Conservation (phyloP, 345 rosid species). For the Trapa bicornis region DNA sequence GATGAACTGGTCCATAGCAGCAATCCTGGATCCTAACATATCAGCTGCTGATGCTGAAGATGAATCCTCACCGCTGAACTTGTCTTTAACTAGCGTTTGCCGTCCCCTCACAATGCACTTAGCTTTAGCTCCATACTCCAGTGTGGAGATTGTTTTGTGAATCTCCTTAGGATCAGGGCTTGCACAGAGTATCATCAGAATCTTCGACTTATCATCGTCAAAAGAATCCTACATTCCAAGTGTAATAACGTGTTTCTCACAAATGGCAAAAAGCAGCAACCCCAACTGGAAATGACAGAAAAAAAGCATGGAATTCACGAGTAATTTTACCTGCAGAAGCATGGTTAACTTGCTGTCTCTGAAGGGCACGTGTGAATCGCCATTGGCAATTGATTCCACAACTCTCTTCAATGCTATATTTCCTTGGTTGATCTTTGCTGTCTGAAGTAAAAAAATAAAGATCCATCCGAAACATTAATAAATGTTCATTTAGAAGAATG, state of each 20-base stretch:
- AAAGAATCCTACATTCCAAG: constrained; percentile 67
- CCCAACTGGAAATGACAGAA: not conserved
- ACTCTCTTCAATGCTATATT: constrained; percentile 90
- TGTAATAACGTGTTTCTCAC: not conserved
- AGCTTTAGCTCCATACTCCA: constrained; percentile 97
- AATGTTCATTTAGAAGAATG: not conserved
- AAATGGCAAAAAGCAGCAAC: not conserved
- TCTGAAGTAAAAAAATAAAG: constrained; percentile 34
- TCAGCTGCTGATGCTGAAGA: constrained; percentile 25
- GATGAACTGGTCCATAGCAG: constrained; percentile 89
- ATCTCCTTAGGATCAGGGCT: constrained; percentile 93
- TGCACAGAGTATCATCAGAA: constrained; percentile 88
- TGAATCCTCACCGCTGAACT: constrained; percentile 47
- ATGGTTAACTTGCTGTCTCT: constrained; percentile 95
- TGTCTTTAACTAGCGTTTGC: constrained; percentile 62
- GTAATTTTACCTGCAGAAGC: constrained; percentile 64
- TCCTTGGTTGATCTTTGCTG: constrained; percentile 94
- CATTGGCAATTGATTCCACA: constrained; percentile 96
- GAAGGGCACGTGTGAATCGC: constrained; percentile 96
- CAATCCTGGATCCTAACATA: constrained; percentile 59
- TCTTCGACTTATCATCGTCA: constrained; percentile 91
- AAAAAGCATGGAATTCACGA: not conserved
- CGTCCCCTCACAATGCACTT: constrained; percentile 89
- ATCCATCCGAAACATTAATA: too few relatives aligned
- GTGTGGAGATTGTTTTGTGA: constrained; percentile 91